Conservation (phyloP, 2,329 filamentous ascomycete species). For the Ophiostoma triangulosporum region DNA sequence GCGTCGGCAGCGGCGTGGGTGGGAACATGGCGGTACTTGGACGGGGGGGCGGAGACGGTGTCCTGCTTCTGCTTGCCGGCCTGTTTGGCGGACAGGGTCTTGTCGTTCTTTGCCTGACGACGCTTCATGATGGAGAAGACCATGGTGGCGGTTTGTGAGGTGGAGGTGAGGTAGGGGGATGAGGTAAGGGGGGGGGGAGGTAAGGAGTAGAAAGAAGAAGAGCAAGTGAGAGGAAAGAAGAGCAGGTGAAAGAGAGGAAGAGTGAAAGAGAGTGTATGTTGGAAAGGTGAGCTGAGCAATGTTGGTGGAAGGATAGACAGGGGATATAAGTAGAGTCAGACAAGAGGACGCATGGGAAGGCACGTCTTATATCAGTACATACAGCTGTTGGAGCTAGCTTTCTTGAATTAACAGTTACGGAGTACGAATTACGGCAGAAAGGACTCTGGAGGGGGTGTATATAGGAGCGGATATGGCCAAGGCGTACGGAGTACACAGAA, state of each 20-base stretch:
- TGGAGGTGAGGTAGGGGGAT: not conserved
- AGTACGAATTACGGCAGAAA: too few species aligned
- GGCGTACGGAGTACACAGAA: too few species aligned
- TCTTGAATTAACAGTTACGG: too few species aligned
- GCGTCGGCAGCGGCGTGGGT: constrained; percentile 48
- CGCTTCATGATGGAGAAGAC: constrained; percentile 42
- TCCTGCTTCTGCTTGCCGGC: constrained; percentile 33
- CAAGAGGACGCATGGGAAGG: too few species aligned
- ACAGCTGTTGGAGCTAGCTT: too few species aligned
- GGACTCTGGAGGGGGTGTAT: too few species aligned
- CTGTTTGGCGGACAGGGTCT: constrained; percentile 28
- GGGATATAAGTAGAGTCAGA: too few species aligned
- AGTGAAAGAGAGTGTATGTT: not conserved
- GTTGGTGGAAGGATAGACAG: too few species aligned
- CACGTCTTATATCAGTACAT: too few species aligned
- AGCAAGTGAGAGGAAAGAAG: not conserved
- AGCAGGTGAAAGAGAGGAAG: not conserved
- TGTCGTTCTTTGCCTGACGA: constrained; percentile 37
- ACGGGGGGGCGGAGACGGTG: not conserved
- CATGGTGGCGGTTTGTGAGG: constrained; percentile 25
- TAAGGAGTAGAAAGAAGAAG: not conserved
- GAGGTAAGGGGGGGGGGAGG: not conserved
- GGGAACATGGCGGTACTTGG: constrained; percentile 46
- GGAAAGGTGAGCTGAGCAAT: too few species aligned
- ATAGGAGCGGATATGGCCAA: too few species aligned